Conservation (phyloP, 1,139 yeast species). For the Kodamaea suecica region DNA sequence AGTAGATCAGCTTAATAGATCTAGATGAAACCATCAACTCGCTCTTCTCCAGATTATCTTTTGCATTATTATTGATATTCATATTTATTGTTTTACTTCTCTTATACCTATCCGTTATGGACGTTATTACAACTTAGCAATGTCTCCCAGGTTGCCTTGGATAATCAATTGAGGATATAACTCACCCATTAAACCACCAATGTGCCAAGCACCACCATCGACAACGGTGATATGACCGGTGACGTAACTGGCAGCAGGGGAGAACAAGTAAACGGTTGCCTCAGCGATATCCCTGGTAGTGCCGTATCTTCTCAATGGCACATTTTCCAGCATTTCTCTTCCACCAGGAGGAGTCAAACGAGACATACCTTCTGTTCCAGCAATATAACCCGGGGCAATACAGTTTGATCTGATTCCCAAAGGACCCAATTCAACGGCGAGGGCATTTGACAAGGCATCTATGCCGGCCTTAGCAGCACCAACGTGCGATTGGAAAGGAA, state of each 20-base stretch:
- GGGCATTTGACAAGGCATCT: slow-evolving; percentile 76
- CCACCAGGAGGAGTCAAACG: slow-evolving; percentile 46
- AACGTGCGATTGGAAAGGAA: slow-evolving; percentile 82
- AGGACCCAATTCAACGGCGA: slow-evolving; percentile 89
- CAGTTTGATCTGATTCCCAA: slow-evolving; percentile 76
- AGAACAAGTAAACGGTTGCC: slow-evolving; percentile 78
- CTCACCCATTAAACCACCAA: slow-evolving; percentile 44
- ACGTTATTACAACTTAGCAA: slow-evolving; percentile 1
- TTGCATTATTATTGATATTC: too few species aligned
- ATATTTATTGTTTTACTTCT: too few species aligned
- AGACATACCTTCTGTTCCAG: slow-evolving; percentile 74
- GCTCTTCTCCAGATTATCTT: too few species aligned
- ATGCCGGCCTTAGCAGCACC: slow-evolving; percentile 95
- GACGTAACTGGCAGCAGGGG: slow-evolving; percentile 75
- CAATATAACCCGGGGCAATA: slow-evolving; percentile 87
- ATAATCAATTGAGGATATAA: slow-evolving; percentile 35
- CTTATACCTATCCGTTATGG: too few species aligned
- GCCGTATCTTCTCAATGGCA: slow-evolving; percentile 81
- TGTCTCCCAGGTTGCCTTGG: slow-evolving; percentile 22
- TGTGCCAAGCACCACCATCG: slow-evolving; percentile 91
- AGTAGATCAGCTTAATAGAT: too few species aligned
- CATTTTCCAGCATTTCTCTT: slow-evolving; percentile 37
- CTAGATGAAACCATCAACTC: too few species aligned
- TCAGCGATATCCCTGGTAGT: slow-evolving; percentile 79
- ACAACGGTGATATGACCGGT: slow-evolving; percentile 79